Evolutionary conservation across 257 asterid species (phyloP).

Genomic region (Nicotiana benthamiana): DNA sequence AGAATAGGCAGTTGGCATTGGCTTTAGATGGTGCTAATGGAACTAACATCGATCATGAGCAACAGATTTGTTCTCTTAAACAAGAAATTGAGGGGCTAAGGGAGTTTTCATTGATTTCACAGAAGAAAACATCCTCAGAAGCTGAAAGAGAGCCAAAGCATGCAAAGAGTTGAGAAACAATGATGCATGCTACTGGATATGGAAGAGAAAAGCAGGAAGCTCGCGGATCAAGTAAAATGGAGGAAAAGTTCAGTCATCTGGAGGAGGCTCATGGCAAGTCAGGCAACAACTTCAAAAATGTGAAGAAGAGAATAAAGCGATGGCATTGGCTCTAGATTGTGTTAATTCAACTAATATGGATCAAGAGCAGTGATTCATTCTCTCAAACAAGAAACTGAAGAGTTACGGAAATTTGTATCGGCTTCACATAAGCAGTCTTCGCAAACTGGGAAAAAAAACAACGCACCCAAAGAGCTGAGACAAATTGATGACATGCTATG

Average conservation of each 20-base stretch:
- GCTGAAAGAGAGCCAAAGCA: slow-evolving; percentile 19
- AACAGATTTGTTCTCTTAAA: neutral
- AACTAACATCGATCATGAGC: neutral
- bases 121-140: slow-evolving; percentile 8
- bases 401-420: slow-evolving; percentile 19
- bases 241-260: slow-evolving; percentile 67
- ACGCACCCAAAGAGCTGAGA: too few species aligned
- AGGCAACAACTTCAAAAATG: slow-evolving; percentile 30
- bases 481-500: too few species aligned
- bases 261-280: slow-evolving; percentile 69
- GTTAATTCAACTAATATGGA: neutral
- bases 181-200: slow-evolving; percentile 37
- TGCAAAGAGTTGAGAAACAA: slow-evolving; percentile 29
- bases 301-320: slow-evolving; percentile 33
- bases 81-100: neutral
- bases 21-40: slow-evolving; percentile 12
- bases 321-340: neutral
- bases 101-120: neutral
- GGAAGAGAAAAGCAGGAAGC: slow-evolving; percentile 48
- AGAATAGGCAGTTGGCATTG: slow-evolving; percentile 35
- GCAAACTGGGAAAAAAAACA: too few species aligned
- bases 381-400: neutral
- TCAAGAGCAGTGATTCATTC: neutral
- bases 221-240: slow-evolving; percentile 69
- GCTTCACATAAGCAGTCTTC: too few species aligned